phyloP scores from a whole-genome alignment of 1,284 basidiomycete species.

The Pyrrhoderma noxium region DNA sequence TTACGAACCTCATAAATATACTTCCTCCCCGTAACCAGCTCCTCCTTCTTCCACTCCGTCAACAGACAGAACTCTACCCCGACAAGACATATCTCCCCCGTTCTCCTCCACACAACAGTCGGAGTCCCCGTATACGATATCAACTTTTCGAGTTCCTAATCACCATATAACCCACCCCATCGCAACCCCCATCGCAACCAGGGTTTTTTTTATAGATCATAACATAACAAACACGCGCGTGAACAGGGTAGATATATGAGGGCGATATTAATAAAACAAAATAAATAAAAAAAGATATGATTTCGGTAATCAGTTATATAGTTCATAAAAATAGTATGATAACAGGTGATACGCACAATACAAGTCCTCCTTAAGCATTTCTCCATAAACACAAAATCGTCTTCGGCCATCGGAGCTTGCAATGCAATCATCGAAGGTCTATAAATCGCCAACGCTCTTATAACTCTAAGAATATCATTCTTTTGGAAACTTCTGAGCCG shows the following conservation, averaged over 20 bases:
- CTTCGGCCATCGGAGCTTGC: constrained; percentile 89
- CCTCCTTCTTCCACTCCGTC: constrained; percentile 82
- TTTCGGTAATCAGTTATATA: too few relatives aligned
- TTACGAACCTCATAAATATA: constrained; percentile 90
- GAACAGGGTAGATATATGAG: too few relatives aligned
- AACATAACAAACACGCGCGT: too few relatives aligned
- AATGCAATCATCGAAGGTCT: constrained; percentile 92
- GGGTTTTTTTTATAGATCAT: too few relatives aligned
- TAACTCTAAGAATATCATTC: constrained; percentile 89
- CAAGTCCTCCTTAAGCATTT: constrained; percentile 91
- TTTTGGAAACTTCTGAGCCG: constrained; percentile 74
- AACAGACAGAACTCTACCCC: constrained; percentile 95
- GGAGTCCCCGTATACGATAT: constrained; percentile 98
- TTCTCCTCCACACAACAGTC: constrained; percentile 97
- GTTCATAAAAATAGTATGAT: not conserved
- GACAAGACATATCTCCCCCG: constrained; percentile 95
- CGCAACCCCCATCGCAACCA: too few relatives aligned
- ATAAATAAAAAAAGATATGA: too few relatives aligned
- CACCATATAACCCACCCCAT: constrained; percentile 14
- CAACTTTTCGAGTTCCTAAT: constrained; percentile 89
- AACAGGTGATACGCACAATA: constrained; percentile 47
- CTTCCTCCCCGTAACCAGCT: constrained; percentile 71
- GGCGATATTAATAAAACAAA: too few relatives aligned
- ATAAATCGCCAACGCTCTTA: constrained; percentile 90
- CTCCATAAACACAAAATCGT: constrained; percentile 94